phyloP scores from a whole-genome alignment of 352 stramenopile genomes.

The Globisporangium polare region DNA sequence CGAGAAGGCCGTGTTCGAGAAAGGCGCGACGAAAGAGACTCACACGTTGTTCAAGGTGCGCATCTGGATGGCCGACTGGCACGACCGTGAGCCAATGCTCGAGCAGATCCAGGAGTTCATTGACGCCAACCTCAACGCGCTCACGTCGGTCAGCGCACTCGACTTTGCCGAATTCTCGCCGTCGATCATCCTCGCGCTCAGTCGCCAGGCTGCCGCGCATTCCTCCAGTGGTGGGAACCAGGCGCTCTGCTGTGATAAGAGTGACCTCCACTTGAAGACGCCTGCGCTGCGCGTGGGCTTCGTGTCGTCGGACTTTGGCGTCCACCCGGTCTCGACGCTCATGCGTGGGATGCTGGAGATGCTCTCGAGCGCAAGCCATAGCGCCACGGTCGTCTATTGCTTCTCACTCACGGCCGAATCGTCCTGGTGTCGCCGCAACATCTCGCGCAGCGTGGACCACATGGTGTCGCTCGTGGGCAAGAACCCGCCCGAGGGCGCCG shows the following conservation, averaged over 20 bases:
- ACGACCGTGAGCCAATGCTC: conserved; percentile 47
- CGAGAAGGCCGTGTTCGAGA: conserved; percentile 42
- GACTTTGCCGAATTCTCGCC: conserved; percentile 44
- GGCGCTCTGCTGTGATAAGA: conserved; percentile 17
- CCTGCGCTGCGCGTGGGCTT: conserved; percentile 55
- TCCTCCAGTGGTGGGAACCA: not conserved
- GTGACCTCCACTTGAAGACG: conserved; percentile 21
- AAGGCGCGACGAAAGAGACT: conserved; percentile 27
- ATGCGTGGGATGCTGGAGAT: conserved; percentile 60
- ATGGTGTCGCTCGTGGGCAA: conserved; percentile 68
- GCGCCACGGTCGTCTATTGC: conserved; percentile 49
- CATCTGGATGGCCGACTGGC: conserved; percentile 70
- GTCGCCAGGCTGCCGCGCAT: not conserved
- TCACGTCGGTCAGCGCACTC: conserved; percentile 27
- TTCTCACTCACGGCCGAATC: conserved; percentile 53
- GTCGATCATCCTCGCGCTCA: conserved; percentile 23
- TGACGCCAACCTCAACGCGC: conserved; percentile 16
- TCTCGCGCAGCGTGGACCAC: conserved; percentile 56
- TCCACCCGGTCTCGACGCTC: conserved; percentile 72
- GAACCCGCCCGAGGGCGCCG: conserved; percentile 40
- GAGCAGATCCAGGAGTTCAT: conserved; percentile 28
- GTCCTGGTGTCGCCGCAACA: conserved; percentile 84
- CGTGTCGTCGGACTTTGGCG: conserved; percentile 77
- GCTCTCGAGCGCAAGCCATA: conserved; percentile 29
- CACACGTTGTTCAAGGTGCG: conserved; percentile 57